Evolutionary conservation across 129 eudicot genomes (phyloP), one percentile per base, ranked within the genome.

Genomic region (Escallonia herrerae): DNA sequence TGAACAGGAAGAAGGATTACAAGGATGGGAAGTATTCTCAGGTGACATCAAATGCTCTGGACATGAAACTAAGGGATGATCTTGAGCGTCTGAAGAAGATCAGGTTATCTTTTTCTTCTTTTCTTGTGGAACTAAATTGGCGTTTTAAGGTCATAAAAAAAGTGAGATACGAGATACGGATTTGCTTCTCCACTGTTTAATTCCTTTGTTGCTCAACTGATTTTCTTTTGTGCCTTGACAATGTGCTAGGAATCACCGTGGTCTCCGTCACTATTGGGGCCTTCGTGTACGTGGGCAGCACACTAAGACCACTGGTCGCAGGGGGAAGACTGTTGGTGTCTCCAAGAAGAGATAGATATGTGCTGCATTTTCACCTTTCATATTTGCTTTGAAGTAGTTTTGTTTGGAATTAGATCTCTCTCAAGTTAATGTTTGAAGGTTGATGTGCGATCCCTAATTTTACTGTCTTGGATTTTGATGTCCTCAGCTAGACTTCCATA

Each of bases 61-160:
- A 85, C 81, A 85, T 85, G 91, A 85, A 85, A 52, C 68, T 85
- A 33, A 85, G 91, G 65, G 91, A 85, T 73, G 91, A 85, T n/a
- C 86, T 85, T 58, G 91, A 85, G 67, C 91, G 91, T 14, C 65
- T 85, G 73, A 85, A 85, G 91, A 85, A 85, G 68, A 85, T 81
- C 72, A 85, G 91, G 91, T 85, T 6, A 22, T 22, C 33, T 22
- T 22, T 22, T 22, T 22, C 33, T 22, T 22, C 33, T 37, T 58
- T 3, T 6, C 13, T 64, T 9, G 1, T 3, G n/a, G 47, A 12
- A 37, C 2, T 33, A 40, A 3, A 40, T 60, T 40, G 2, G 13
- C 13, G 49, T 22, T 22, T n/a, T 22, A 22, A 22, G 33, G 33
- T 22, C 33, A 22, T 1, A 22, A 22, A 22, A 22, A 22, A 22